Base-by-base conservation (phyloP, 305 asterid species). In the Fraxinus sp. region DNA sequence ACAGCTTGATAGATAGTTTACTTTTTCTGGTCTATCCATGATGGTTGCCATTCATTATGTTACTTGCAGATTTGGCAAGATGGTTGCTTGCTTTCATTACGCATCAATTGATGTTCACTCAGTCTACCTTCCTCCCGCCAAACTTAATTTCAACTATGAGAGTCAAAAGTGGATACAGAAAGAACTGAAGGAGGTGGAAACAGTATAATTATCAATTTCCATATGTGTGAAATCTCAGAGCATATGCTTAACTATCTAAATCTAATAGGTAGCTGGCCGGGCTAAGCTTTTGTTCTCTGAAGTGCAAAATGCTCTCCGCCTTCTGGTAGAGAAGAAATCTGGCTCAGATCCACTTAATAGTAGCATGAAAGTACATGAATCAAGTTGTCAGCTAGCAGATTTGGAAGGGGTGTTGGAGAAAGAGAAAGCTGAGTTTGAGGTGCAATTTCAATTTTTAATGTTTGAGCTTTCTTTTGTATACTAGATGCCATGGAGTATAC, bases 21-120 rank as follows among this genome's bases (percentile, higher is more conserved):
- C 32, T 20, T 46, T 59, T 49, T 35, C 79, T 78, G 22, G 49
- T 68, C 36, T 11, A 68, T 68, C 74, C 74, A 68, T 68, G 37
- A 68, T 68, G 74, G 74, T 68, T 68, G 37, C 74, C 37, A 68
- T 86, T 81, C 66, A 55, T 86, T 82, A 24, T 78, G 41, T 83
- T 86, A 76, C 74, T 59, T 88, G 89, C 91, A 96, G 99, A 86
- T 94, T 90, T 36, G 99, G 98, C 46, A 91, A 91, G 83, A 94
- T 92, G 98, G 99, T 96, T 87, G 99, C 99, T 88, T 96, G 99
- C 91, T 96, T 96, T 85, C 95, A 97, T 75, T 96, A 96, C 85
- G 99, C 98, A 33, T 91, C 99, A n/a, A 96, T 96, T 85, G 95
- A 94, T 88, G 99, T 96, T 86, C 93, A 93, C 81, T 92, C 99